Evolutionary conservation across 208 protist genomes (phyloP).

Genomic region (Leishmania turanica): DNA sequence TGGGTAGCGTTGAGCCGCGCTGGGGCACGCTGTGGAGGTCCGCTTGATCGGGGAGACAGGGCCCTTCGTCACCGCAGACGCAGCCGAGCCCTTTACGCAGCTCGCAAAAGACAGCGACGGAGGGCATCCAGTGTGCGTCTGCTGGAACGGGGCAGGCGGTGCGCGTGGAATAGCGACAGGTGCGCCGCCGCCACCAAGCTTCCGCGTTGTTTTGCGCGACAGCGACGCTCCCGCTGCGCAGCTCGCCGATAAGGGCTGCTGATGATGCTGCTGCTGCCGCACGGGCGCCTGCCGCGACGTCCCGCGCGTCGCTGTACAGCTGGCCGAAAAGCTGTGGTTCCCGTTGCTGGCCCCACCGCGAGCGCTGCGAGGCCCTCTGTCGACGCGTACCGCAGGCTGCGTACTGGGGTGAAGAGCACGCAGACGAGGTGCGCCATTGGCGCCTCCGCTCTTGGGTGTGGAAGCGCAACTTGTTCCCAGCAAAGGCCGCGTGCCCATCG

Average conservation of each 20-base stretch:
- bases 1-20: conserved; percentile 23
- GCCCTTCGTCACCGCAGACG: conserved; percentile 2
- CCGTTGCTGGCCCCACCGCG: conserved; percentile 4
- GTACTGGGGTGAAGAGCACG: conserved; percentile 7
- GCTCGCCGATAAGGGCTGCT: conserved; percentile 3
- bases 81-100: neutral
- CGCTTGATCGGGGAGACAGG: conserved; percentile 34
- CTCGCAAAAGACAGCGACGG: conserved; percentile 17
- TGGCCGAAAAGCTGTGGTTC: neutral
- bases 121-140: conserved; percentile 27
- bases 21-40: conserved; percentile 30
- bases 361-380: conserved; percentile 1
- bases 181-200: neutral
- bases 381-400: neutral
- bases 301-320: neutral
- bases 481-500: conserved; percentile 16
- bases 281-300: neutral
- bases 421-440: neutral
- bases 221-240: neutral
- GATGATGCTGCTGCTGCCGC: neutral
- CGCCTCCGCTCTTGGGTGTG: neutral
- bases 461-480: conserved; percentile 1
- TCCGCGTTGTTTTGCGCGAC: conserved; percentile 12
- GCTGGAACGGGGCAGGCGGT: conserved; percentile 20
- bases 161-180: neutral